A percentile compares a stretch with the other conserved stretches of the same genome.
Conservation (phyloP, 768 basidiomycete species). For the Lentinula raphanica region DNA sequence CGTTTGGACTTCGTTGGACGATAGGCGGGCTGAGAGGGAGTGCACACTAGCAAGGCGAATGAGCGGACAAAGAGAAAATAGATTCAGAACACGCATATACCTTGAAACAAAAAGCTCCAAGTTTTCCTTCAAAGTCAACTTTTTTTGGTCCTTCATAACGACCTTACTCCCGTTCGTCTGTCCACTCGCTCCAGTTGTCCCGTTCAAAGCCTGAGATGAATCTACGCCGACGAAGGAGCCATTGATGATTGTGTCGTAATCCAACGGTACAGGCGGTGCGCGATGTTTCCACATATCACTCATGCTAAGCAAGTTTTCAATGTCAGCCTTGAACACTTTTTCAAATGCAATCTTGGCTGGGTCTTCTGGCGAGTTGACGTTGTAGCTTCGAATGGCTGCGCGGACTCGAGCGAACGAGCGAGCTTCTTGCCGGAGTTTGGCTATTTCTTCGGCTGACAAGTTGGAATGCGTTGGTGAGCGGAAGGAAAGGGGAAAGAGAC, state of each 20-base stretch:
- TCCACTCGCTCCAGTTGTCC: constrained; percentile 7
- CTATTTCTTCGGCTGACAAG: constrained; percentile 78
- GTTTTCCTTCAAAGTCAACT: constrained; percentile 74
- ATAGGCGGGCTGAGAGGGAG: constrained; percentile 65
- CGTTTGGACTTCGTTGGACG: constrained; percentile 51
- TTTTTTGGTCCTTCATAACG: constrained; percentile 72
- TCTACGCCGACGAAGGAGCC: constrained; percentile 63
- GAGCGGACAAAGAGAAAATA: background rate
- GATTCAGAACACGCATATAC: constrained; percentile 31
- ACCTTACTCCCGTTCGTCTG: background rate
- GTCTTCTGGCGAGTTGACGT: constrained; percentile 23
- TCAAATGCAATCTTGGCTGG: constrained; percentile 74
- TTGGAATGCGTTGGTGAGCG: no score
- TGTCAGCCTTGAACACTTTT: constrained; percentile 89
- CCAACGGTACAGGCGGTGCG: constrained; percentile 79
- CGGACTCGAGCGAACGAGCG: constrained; percentile 83
- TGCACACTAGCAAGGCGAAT: constrained; percentile 79
- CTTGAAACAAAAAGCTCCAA: constrained; percentile 80
- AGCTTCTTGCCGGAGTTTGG: constrained; percentile 82
- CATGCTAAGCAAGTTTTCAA: constrained; percentile 87
- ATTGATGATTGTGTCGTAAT: constrained; percentile 69
- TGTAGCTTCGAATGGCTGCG: constrained; percentile 47
- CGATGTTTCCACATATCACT: constrained; percentile 95
- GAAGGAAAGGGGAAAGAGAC: no score
- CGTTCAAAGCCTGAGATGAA: constrained; percentile 21